Percentiles rank a stretch among this genome's conserved stretches.
These are phyloP conservation scores for Yamadazyma endophytica DNA, from an alignment of 805 yeast genomes.

Conservation along the genomic window DNA sequence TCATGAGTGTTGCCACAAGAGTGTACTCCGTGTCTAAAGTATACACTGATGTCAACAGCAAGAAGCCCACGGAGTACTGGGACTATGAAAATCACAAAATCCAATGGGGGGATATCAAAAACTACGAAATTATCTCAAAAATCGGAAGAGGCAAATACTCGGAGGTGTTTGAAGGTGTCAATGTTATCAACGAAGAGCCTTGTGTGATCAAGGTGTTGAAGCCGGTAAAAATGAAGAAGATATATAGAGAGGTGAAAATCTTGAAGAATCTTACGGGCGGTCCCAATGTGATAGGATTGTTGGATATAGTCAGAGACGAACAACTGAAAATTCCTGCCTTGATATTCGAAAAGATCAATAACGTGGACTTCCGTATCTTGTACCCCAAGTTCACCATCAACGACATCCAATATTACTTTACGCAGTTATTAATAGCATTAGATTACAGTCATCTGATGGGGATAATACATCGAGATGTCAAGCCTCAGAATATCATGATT, in stretches of 20 bases:
- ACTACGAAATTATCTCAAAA: constrained; percentile 79
- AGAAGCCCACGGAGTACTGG: constrained; percentile 81
- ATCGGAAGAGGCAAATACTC: constrained; percentile 92
- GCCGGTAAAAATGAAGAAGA: constrained; percentile 91
- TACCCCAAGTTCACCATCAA: constrained; percentile 73
- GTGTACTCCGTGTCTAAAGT: constrained; percentile 67
- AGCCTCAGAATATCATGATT: constrained; percentile 92
- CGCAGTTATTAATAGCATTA: constrained; percentile 74
- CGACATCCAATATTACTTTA: constrained; percentile 81
- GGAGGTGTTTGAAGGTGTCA: constrained; percentile 86
- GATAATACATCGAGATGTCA: constrained; percentile 90
- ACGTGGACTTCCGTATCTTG: constrained; percentile 79
- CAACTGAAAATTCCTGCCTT: constrained; percentile 82
- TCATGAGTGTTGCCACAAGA: constrained; percentile 23
- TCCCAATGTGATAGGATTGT: constrained; percentile 69
- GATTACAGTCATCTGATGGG: constrained; percentile 93
- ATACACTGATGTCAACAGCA: constrained; percentile 72
- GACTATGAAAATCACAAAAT: constrained; percentile 71
- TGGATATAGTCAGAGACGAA: constrained; percentile 86
- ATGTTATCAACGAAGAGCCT: constrained; percentile 53
- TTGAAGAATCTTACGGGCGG: constrained; percentile 82
- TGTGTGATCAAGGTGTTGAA: constrained; percentile 89
- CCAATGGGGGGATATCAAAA: constrained; percentile 80
- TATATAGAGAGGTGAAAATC: constrained; percentile 85
- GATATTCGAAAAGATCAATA: constrained; percentile 79